These are phyloP conservation scores for Penstemon eatonii DNA, from an alignment of 257 asterid genomes.

Conservation along the genomic window DNA sequence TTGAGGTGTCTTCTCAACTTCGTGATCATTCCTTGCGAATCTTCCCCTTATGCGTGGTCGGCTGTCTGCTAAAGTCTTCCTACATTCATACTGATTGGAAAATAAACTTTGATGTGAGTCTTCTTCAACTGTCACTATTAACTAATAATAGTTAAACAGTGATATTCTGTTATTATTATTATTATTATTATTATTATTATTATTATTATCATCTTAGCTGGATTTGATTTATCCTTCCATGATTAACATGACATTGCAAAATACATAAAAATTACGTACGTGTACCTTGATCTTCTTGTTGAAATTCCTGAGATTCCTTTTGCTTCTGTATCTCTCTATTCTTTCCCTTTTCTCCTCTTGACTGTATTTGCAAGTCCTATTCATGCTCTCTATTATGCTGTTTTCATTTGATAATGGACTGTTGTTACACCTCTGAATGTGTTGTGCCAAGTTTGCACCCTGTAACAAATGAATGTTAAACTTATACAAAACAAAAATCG, in stretches of 20 bases:
- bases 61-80: conserved; percentile 88
- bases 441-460: conserved; percentile 44
- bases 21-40: conserved; percentile 69
- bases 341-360: conserved; percentile 86
- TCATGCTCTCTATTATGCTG: conserved; percentile 79
- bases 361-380: conserved; percentile 59
- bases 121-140: neutral
- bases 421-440: conserved; percentile 38
- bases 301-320: conserved; percentile 83
- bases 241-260: no score
- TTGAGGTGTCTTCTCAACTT: conserved; percentile 48
- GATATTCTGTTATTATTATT: neutral
- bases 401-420: conserved; percentile 58
- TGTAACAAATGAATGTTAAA: conserved; percentile 13
- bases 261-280: no score
- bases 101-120: neutral
- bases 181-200: neutral
- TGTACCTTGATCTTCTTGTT: conserved; percentile 86
- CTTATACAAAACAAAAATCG: neutral
- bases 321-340: conserved; percentile 82
- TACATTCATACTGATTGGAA: conserved; percentile 71
- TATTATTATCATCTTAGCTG: neutral
- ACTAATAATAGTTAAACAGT: neutral
- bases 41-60: conserved; percentile 86
- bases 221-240: neutral